Conservation (phyloP, 495 filamentous ascomycete species). For the Penicillium maclennaniae region DNA sequence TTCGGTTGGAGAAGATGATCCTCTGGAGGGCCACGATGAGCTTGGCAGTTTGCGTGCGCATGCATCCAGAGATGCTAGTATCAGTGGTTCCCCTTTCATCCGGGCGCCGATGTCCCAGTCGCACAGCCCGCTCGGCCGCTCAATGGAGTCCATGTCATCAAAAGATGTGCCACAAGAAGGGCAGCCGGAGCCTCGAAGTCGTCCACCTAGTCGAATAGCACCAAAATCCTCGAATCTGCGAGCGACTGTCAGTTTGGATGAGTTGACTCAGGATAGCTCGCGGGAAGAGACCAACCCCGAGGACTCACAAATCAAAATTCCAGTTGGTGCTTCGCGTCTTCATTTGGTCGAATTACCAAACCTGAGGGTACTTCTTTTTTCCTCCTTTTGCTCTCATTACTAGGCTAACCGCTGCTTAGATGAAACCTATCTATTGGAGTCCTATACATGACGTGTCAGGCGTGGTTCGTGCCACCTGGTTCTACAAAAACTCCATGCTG, state of each 20-base stretch:
- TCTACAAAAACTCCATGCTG: conserved; percentile 90
- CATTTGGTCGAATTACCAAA: conserved; percentile 55
- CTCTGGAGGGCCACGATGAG: conserved; percentile 15
- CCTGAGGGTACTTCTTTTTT: conserved; percentile 41
- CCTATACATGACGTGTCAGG: conserved; percentile 86
- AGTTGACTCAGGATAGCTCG: conserved; percentile 15
- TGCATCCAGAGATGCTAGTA: conserved; percentile 35
- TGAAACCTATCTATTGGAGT: conserved; percentile 98
- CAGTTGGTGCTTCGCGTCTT: conserved; percentile 74
- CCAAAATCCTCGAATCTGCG: conserved; percentile 34
- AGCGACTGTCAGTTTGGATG: conserved; percentile 25
- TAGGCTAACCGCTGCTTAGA: conserved; percentile 38
- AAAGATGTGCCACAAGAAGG: conserved; percentile 29
- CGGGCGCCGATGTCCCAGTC: conserved; percentile 30
- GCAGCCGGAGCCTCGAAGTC: conserved; percentile 20
- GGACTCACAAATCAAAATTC: conserved; percentile 39
- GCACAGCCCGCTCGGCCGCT: conserved; percentile 33
- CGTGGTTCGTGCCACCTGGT: conserved; percentile 90
- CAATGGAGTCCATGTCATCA: conserved; percentile 27
- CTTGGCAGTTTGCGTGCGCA: conserved; percentile 21
- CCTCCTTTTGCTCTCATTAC: not conserved
- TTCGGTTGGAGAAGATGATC: conserved; percentile 17
- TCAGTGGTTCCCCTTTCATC: conserved; percentile 43
- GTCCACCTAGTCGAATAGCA: conserved; percentile 8
- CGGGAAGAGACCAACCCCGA: conserved; percentile 11